Base-by-base conservation (phyloP, 2,329 filamentous ascomycete genomes). In the Ophiocordyceps sinensis region DNA sequence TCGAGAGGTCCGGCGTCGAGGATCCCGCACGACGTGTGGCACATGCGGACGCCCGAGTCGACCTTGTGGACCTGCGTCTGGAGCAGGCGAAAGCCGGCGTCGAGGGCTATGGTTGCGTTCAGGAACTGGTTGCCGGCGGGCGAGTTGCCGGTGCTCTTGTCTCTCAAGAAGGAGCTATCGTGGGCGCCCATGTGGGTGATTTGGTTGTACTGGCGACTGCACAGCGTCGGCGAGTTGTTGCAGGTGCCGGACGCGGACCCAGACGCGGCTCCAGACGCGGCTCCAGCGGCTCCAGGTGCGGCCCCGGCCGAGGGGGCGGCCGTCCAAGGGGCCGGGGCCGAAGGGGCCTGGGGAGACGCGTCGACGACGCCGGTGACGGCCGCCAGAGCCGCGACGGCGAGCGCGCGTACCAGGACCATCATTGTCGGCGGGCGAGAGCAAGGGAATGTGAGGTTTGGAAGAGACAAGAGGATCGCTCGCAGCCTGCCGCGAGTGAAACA, bases 161-260 rank as follows among this genome's bases (percentile, higher is more conserved):
- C 78, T 39, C 81, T 70, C 36, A 87, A 59, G 56, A 87, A 88
- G 11, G 82, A 69, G 45, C 75, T 78, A 61, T 87, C 73, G 62
- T 88, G 84, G 15, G 81, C 82, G 19, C 83, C 83, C 53, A 89
- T 74, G 57, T 88, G 73, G 3, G 84, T 88, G 50, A 91, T 73
- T 49, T 82, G 76, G 62, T 77, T 79, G 65, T 91, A 91, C 15
- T 73, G 63, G 47, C 75, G 75, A 45, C 63, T 66, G 66, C 85
- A 91, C 34, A 91, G 72, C 36, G 69, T 64, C 0, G 83, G 82
- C 1, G 82, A 86, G 67, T 89, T 89, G 64, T 91, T 91, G 72
- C 85, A 91, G 28, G 78, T 75, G 14, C 52, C 53, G 39, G 46
- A 44, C 26, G 47, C 44, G 6, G 46, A 19, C 44, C 39, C 14